Conservation (phyloP, 2,329 filamentous ascomycete genomes). For the Ophiognomonia clavigignenti-juglandacearum region DNA sequence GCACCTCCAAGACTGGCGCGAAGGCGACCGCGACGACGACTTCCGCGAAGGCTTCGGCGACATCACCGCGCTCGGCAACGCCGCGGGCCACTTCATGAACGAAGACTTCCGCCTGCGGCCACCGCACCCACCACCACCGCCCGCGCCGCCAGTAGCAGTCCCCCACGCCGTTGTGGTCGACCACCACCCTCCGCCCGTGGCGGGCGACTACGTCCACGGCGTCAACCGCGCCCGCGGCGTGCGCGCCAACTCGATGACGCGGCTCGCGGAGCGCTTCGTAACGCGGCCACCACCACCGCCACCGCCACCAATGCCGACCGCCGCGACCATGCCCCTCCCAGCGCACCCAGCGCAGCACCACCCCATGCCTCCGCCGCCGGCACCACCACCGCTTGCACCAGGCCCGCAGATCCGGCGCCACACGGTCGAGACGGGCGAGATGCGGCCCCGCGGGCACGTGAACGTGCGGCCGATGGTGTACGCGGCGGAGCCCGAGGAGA, state of each 20-base stretch:
- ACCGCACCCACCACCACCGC: conserved; percentile 31
- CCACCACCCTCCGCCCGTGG: conserved; percentile 28
- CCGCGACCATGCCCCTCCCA: conserved; percentile 27
- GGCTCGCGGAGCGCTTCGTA: conserved; percentile 45
- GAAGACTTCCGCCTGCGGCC: conserved; percentile 47
- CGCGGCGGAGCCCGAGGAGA: conserved; percentile 28
- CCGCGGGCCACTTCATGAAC: conserved; percentile 55
- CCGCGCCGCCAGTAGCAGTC: conserved; percentile 25
- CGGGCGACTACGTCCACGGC: conserved; percentile 39
- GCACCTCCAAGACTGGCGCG: conserved; percentile 30
- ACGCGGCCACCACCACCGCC: conserved; percentile 27
- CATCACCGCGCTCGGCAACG: conserved; percentile 43
- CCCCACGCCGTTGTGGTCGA: conserved; percentile 6
- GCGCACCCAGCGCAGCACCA: no score
- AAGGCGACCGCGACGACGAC: conserved; percentile 30
- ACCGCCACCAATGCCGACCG: conserved; percentile 22
- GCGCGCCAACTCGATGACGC: conserved; percentile 40
- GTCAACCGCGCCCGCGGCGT: conserved; percentile 38
- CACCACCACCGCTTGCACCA: conserved; percentile 20
- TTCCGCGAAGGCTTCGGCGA: conserved; percentile 33
- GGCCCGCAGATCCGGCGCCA: conserved; percentile 32
- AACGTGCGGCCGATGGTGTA: conserved; percentile 11
- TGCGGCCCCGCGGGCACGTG: conserved; percentile 20
- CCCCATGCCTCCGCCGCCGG: conserved; percentile 27
- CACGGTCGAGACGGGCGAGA: conserved; percentile 31